Evolutionary conservation across 768 basidiomycete species (phyloP).

Genomic region (Saitozyma podzolica): DNA sequence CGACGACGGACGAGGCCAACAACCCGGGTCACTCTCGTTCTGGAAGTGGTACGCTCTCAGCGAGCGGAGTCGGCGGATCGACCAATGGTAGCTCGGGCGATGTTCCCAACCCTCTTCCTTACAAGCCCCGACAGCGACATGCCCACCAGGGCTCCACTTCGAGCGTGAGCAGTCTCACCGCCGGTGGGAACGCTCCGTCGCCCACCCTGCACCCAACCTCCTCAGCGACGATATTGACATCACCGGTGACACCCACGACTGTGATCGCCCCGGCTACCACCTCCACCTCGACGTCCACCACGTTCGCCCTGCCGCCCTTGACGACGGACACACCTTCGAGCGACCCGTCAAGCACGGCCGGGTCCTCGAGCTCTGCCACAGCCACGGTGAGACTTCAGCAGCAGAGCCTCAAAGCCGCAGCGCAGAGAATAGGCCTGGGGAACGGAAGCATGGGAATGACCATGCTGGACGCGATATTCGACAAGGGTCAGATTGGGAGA

Average conservation of each 20-base stretch:
- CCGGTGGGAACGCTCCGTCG: slow-evolving; percentile 12
- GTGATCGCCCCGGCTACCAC: slow-evolving; percentile 29
- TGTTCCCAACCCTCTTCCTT: slow-evolving; percentile 25
- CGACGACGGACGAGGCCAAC: slow-evolving; percentile 1
- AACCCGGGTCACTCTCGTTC: neutral
- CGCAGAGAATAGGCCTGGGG: slow-evolving; percentile 48
- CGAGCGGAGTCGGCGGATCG: neutral
- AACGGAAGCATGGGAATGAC: slow-evolving; percentile 52
- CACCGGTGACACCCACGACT: slow-evolving; percentile 23
- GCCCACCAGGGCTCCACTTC: slow-evolving; percentile 18
- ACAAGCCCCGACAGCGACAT: slow-evolving; percentile 48
- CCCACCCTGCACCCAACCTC: slow-evolving; percentile 8
- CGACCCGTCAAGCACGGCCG: neutral
- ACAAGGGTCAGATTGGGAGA: slow-evolving; percentile 42
- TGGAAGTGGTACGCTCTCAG: neutral
- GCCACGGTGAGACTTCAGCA: slow-evolving; percentile 48
- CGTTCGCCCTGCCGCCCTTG: slow-evolving; percentile 35
- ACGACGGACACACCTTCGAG: slow-evolving; percentile 7
- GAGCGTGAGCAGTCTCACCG: slow-evolving; percentile 15
- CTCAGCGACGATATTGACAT: slow-evolving; percentile 4
- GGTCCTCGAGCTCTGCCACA: slow-evolving; percentile 6
- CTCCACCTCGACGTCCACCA: slow-evolving; percentile 41
- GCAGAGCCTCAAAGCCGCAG: slow-evolving; percentile 52
- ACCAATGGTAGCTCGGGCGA: slow-evolving; percentile 2
- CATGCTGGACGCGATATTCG: slow-evolving; percentile 51